phyloP scores from a whole-genome alignment of 306 rosid genomes.

The Citrullus mucosospermus region DNA sequence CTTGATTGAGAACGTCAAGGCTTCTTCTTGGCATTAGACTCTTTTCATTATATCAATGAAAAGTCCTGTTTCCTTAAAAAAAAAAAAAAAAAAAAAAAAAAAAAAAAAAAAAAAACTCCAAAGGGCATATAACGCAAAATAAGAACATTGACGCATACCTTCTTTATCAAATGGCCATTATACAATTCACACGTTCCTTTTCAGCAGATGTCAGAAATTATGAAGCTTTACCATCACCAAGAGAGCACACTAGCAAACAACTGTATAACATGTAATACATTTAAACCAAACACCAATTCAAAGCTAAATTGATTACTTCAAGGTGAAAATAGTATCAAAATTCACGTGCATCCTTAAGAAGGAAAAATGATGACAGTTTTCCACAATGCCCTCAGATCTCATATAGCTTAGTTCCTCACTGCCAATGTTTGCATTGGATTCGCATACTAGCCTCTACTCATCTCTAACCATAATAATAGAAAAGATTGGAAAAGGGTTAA shows the following conservation, averaged over 20 bases:
- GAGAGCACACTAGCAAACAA: not conserved
- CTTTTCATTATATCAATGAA: too few species aligned
- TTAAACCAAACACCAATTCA: not conserved
- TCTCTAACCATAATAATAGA: not conserved
- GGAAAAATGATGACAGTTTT: not conserved
- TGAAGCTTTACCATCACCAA: not conserved
- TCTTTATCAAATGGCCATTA: too few species aligned
- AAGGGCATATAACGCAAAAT: too few species aligned
- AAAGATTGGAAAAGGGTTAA: not conserved
- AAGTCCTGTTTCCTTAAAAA: too few species aligned
- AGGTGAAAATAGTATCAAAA: not conserved
- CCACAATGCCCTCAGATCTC: constrained; percentile 2
- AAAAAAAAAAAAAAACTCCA: too few species aligned
- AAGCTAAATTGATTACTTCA: not conserved
- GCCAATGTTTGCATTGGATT: not conserved
- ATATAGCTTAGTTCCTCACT: not conserved
- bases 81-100: too few species aligned
- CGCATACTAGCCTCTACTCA: constrained; percentile 2
- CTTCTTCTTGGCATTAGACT: too few species aligned
- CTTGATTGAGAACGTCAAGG: too few species aligned
- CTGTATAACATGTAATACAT: too few species aligned
- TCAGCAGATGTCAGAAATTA: not conserved
- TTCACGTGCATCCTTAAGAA: not conserved
- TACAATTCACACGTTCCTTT: too few species aligned
- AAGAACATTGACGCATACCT: too few species aligned